These are phyloP conservation scores for Hyaloperonospora arabidopsidis DNA, from an alignment of 352 stramenopile genomes.

Conservation along the genomic window DNA sequence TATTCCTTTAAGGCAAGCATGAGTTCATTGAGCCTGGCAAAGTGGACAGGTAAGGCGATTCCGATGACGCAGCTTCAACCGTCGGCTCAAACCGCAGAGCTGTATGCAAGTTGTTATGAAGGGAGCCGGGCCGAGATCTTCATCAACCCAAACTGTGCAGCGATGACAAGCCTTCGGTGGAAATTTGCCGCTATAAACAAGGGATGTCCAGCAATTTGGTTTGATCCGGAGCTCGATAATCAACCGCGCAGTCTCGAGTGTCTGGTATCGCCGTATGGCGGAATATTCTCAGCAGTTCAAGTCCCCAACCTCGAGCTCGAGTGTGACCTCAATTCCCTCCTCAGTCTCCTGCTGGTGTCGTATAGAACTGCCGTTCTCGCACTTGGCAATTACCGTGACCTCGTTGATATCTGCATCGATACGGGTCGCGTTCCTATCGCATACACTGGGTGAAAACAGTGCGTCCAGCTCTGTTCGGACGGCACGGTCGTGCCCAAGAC, in stretches of 20 bases:
- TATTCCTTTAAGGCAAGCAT: conserved; percentile 16
- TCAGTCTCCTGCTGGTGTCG: conserved; percentile 22
- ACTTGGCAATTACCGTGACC: conserved; percentile 18
- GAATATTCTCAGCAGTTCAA: not conserved
- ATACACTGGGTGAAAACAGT: conserved; percentile 27
- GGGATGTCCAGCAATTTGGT: conserved; percentile 24
- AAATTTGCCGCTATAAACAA: conserved; percentile 15
- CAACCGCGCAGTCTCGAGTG: conserved; percentile 27
- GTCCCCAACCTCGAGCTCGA: conserved; percentile 16
- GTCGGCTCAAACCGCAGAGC: conserved; percentile 12
- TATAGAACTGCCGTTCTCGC: conserved; percentile 21
- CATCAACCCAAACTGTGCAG: conserved; percentile 2
- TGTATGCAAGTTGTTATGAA: conserved; percentile 12
- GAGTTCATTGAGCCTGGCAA: not conserved
- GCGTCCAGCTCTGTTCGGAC: conserved; percentile 22
- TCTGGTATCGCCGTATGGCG: conserved; percentile 4
- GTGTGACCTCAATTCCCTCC: conserved; percentile 32
- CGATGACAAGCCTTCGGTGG: conserved; percentile 27
- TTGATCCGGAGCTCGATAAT: conserved; percentile 21
- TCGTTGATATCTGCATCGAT: conserved; percentile 41
- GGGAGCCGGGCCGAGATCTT: not conserved
- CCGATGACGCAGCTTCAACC: conserved; percentile 1
- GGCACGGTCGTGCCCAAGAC: conserved; percentile 25
- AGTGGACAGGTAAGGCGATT: conserved; percentile 1
- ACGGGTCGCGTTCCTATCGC: conserved; percentile 25